Percentiles rank a stretch among this genome's conserved stretches.
phyloP scores from a whole-genome alignment of 2,329 filamentous ascomycete species.

The Mycosphaerella sp. region DNA sequence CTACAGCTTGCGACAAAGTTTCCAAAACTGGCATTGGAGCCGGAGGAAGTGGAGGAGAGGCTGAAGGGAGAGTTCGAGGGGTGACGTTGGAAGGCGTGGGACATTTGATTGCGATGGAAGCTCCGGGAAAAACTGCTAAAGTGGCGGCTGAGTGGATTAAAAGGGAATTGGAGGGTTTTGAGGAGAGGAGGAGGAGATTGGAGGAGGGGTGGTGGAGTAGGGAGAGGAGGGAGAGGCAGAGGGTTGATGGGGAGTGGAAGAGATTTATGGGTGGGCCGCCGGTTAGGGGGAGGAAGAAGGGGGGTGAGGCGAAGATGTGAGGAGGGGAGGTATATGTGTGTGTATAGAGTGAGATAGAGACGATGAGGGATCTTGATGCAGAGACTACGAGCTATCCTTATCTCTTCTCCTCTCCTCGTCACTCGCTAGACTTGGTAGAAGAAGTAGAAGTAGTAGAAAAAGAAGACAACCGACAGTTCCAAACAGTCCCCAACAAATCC shows the following conservation, averaged over 20 bases:
- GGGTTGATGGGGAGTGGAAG: conserved; percentile 10
- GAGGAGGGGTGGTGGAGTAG: conserved; percentile 10
- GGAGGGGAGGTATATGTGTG: too few species aligned
- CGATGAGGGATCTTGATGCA: too few species aligned
- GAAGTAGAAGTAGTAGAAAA: too few species aligned
- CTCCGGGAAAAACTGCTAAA: conserved; percentile 24
- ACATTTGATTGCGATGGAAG: conserved; percentile 80
- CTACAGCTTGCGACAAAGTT: conserved; percentile 52
- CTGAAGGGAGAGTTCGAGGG: conserved; percentile 59
- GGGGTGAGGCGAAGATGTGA: not conserved
- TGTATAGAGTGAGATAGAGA: too few species aligned
- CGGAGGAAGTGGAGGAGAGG: conserved; percentile 60
- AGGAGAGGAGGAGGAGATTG: conserved; percentile 14
- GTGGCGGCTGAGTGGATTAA: conserved; percentile 12
- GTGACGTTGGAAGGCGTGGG: conserved; percentile 60
- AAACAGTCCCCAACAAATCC: too few species aligned
- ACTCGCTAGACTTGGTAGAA: too few species aligned
- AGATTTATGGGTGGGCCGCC: conserved; percentile 7
- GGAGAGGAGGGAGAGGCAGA: conserved; percentile 10
- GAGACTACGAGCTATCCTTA: too few species aligned
- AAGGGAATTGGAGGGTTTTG: conserved; percentile 10
- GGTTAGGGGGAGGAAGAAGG: not conserved
- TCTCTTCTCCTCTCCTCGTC: too few species aligned
- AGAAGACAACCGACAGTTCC: too few species aligned
- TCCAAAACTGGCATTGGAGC: conserved; percentile 55